These are phyloP conservation scores for Aspergillus avenaceus DNA, from an alignment of 495 filamentous ascomycete species.

Conservation along the genomic window DNA sequence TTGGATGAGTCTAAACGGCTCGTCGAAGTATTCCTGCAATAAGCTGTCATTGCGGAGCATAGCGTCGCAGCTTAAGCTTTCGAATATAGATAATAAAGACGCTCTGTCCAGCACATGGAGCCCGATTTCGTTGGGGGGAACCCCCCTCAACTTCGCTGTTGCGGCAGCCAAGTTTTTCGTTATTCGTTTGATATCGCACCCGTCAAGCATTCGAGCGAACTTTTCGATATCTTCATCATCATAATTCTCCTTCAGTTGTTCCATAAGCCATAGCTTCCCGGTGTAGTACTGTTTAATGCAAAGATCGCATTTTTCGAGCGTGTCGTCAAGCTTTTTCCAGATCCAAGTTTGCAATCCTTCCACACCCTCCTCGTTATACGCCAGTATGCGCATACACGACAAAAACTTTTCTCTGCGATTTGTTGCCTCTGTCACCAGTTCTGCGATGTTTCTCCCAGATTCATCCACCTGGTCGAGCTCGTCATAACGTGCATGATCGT, in stretches of 20 bases:
- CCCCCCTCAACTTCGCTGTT: conserved; percentile 40
- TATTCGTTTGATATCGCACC: conserved; percentile 61
- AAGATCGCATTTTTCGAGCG: conserved; percentile 67
- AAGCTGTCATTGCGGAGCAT: conserved; percentile 50
- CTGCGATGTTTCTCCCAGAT: conserved; percentile 26
- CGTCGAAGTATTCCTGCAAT: conserved; percentile 62
- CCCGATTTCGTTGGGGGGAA: conserved; percentile 44
- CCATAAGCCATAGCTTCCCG: conserved; percentile 57
- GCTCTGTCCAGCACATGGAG: conserved; percentile 44
- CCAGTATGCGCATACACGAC: conserved; percentile 62
- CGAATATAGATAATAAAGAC: conserved; percentile 57
- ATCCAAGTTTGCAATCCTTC: conserved; percentile 57
- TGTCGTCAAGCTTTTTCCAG: conserved; percentile 43
- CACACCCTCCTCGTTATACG: conserved; percentile 58
- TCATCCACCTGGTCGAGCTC: conserved; percentile 31
- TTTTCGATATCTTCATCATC: conserved; percentile 58
- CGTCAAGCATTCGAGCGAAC: conserved; percentile 52
- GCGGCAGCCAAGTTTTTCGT: conserved; percentile 49
- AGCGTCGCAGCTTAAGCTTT: conserved; percentile 58
- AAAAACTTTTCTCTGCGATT: conserved; percentile 55
- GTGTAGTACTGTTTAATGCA: conserved; percentile 82
- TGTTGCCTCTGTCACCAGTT: conserved; percentile 44
- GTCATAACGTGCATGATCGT: conserved; percentile 54
- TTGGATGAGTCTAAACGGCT: conserved; percentile 73
- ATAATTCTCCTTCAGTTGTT: conserved; percentile 57